These are phyloP conservation scores for Alternaria triticina DNA, from an alignment of 2,329 filamentous ascomycete genomes.

Conservation along the genomic window DNA sequence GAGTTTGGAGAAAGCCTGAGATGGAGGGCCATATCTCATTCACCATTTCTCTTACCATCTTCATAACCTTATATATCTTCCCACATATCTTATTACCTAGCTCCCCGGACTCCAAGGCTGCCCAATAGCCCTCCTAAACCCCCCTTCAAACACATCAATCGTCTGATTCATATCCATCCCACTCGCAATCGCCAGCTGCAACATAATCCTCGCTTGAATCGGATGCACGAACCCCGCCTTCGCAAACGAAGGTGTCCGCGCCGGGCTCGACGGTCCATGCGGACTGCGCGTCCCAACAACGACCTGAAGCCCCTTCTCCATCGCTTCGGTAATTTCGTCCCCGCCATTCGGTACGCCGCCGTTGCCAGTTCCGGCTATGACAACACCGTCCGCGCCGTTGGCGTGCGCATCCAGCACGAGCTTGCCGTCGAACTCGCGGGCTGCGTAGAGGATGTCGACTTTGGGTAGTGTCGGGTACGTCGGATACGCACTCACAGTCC, in stretches of 20 bases:
- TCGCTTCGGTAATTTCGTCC: conserved; percentile 24
- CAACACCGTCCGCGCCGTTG: conserved; percentile 33
- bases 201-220: conserved; percentile 35
- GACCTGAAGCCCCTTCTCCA: conserved; percentile 32
- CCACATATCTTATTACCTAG: not conserved
- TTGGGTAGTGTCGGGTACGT: conserved; percentile 32
- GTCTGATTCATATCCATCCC: conserved; percentile 36
- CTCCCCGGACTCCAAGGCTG: conserved; percentile 22
- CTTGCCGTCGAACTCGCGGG: conserved; percentile 36
- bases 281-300: conserved; percentile 33
- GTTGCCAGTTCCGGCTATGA: conserved; percentile 38
- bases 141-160: conserved; percentile 35
- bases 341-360: conserved; percentile 29
- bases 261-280: conserved; percentile 29
- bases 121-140: conserved; percentile 31
- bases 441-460: conserved; percentile 40
- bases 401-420: conserved; percentile 29
- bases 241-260: conserved; percentile 20
- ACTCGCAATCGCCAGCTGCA: conserved; percentile 39
- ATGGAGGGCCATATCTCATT: not conserved
- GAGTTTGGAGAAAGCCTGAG: rapidly evolving
- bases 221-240: conserved; percentile 33
- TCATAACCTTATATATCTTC: not conserved
- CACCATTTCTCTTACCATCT: not conserved
- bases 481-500: conserved; percentile 13